Evolutionary conservation across 768 basidiomycete species (phyloP).

Genomic region (Calocybe cyanea): DNA sequence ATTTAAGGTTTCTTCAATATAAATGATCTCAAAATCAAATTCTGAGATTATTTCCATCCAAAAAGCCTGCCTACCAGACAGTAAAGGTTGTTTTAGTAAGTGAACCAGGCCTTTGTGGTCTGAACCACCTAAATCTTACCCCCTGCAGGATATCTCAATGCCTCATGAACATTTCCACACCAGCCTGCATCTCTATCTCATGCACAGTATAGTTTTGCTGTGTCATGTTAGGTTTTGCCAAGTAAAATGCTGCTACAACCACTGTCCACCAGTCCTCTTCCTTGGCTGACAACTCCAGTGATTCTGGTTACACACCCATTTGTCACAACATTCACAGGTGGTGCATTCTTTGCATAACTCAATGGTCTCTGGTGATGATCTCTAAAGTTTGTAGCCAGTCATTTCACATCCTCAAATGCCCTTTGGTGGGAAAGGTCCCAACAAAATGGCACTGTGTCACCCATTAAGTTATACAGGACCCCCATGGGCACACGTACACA

Average conservation of each 20-base stretch:
- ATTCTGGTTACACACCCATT: too few relatives aligned
- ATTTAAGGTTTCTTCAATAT: neutral
- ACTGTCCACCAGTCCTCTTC: too few relatives aligned
- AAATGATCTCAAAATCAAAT: neutral
- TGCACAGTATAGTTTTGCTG: neutral
- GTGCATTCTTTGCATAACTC: too few relatives aligned
- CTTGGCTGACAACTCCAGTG: too few relatives aligned
- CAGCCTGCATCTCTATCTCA: neutral
- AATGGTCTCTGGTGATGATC: too few relatives aligned
- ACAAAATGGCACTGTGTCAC: too few relatives aligned
- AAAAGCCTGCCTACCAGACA: neutral
- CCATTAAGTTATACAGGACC: too few relatives aligned
- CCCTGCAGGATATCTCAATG: neutral
- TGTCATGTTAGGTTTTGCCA: neutral
- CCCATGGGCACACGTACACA: too few relatives aligned
- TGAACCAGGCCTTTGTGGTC: neutral
- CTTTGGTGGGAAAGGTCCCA: too few relatives aligned
- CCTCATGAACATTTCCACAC: neutral
- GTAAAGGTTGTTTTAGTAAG: neutral
- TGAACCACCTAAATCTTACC: neutral
- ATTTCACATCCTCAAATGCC: too few relatives aligned
- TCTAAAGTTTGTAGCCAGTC: too few relatives aligned
- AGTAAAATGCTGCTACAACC: neutral
- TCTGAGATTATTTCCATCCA: neutral
- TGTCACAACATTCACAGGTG: too few relatives aligned